These are phyloP conservation scores for Trichocladium uniseriatum DNA, from an alignment of 495 filamentous ascomycete genomes.

Conservation along the genomic window DNA sequence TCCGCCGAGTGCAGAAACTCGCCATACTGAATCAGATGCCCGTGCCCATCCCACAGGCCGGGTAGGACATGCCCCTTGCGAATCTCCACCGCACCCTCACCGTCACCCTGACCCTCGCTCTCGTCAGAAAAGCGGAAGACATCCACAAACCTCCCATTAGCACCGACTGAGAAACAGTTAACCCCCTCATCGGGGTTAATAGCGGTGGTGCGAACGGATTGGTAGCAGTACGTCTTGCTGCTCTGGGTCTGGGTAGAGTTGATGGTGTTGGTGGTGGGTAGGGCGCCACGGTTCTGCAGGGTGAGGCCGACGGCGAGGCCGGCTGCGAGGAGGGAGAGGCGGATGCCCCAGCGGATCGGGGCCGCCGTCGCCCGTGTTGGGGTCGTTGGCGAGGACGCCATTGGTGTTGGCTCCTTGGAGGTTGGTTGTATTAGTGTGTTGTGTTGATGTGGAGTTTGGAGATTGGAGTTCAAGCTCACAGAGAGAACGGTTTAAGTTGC, in stretches of 20 bases:
- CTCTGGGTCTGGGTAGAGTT: background rate
- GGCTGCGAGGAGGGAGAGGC: slow-evolving; percentile 16
- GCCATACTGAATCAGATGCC: slow-evolving; percentile 53
- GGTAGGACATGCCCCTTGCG: slow-evolving; percentile 42
- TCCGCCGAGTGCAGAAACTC: slow-evolving; percentile 54
- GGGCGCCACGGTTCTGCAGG: slow-evolving; percentile 1
- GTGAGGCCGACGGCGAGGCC: slow-evolving; percentile 13
- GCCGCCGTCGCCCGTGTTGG: background rate
- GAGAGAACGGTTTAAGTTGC: too few species aligned
- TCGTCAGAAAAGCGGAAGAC: slow-evolving; percentile 18
- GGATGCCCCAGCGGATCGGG: slow-evolving; percentile 10
- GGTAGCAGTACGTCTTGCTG: slow-evolving; percentile 33
- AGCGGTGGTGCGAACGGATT: slow-evolving; percentile 30
- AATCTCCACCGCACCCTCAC: background rate
- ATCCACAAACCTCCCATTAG: slow-evolving; percentile 23
- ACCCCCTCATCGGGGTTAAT: too few species aligned
- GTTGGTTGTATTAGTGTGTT: too few species aligned
- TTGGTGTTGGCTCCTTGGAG: too few species aligned
- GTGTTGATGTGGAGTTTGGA: too few species aligned
- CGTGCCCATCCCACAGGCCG: slow-evolving; percentile 58
- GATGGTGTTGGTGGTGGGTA: background rate
- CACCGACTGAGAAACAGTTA: slow-evolving; percentile 37
- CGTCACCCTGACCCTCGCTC: background rate
- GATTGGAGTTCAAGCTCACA: too few species aligned
- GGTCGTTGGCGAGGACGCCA: background rate